Conservation (phyloP, 768 basidiomycete species). For the Boletus rubroflammeus region DNA sequence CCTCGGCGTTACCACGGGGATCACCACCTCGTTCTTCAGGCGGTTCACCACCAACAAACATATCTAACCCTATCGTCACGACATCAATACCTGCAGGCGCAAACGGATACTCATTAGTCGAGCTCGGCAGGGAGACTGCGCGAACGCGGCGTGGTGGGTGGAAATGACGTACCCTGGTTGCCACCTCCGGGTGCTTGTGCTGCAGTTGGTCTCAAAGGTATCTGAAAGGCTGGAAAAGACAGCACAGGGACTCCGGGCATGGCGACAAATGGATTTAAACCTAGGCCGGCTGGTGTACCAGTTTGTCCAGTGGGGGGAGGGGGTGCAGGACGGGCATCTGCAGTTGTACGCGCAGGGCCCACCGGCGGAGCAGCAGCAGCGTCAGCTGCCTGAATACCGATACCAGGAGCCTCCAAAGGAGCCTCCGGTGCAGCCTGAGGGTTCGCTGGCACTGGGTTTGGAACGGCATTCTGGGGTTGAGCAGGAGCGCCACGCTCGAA, state of each 20-base stretch:
- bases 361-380: neutral
- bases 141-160: neutral
- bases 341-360: neutral
- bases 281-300: constrained; percentile 1
- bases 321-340: neutral
- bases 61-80: constrained; percentile 41
- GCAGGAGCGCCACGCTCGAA: constrained; percentile 15
- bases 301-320: constrained; percentile 5
- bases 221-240: constrained; percentile 26
- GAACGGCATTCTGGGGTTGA: constrained; percentile 10
- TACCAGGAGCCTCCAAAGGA: constrained; percentile 3
- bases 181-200: constrained; percentile 11
- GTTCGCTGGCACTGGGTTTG: constrained; percentile 11
- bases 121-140: constrained; percentile 16
- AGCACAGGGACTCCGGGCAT: constrained; percentile 26
- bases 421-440: constrained; percentile 4
- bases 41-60: constrained; percentile 30
- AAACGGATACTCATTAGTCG: constrained; percentile 15
- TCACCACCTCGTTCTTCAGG: constrained; percentile 9
- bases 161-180: constrained; percentile 18
- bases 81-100: constrained; percentile 20
- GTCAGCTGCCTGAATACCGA: neutral
- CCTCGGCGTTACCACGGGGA: constrained; percentile 9
- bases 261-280: constrained; percentile 19
- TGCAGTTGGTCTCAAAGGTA: constrained; percentile 18